Base-by-base conservation (phyloP, 345 rosid genomes). In the Erucastrum elatum region DNA sequence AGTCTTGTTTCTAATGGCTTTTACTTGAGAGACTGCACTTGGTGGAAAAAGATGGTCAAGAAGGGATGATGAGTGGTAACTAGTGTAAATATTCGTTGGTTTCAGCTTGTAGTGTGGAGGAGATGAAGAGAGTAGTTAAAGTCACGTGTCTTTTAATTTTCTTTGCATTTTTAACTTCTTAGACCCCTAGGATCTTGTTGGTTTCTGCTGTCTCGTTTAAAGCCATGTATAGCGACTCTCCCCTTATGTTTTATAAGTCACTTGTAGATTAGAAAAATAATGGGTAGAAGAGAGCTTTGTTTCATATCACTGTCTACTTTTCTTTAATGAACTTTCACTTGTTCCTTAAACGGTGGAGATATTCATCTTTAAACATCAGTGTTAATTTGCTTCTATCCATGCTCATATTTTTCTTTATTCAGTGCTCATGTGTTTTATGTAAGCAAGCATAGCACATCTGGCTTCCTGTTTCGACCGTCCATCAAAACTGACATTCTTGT, bases 321-420 rank as follows among this genome's bases (percentile, higher is more conserved):
- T 29, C 31, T 46, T 13, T 4, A 29, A 29, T 29, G n/a, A 46
- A 4, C 55, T 27, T 68, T 68, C 35, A 46, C 39, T 8, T 67
- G 8, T 26, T 44, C 6, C 8, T 16, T 21, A 25, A 25, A 44
- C 35, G 13, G 61, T 30, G 72, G 13, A 44, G 6, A 13, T 9
- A 1, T 8, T 49, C 15, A 30, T 91, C 49, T 89, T 87, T 83
- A 87, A 21, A 21, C 21, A 21, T 21, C 21, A 21, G 21, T 21
- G 21, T 21, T 21, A 21, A 21, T 21, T 21, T 21, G 21, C 21
- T 21, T 21, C 21, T 21, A 21, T 21, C 21, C 21, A 21, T 21
- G 21, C 21, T 21, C 21, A 21, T 21, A 21, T 21, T 21, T 21
- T 21, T 21, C 21, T 21, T 21, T 21, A 21, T 21, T 21, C 21